Evolutionary conservation across 2,329 filamentous ascomycete genomes (phyloP).

Genomic region (Beauveria sp.): DNA sequence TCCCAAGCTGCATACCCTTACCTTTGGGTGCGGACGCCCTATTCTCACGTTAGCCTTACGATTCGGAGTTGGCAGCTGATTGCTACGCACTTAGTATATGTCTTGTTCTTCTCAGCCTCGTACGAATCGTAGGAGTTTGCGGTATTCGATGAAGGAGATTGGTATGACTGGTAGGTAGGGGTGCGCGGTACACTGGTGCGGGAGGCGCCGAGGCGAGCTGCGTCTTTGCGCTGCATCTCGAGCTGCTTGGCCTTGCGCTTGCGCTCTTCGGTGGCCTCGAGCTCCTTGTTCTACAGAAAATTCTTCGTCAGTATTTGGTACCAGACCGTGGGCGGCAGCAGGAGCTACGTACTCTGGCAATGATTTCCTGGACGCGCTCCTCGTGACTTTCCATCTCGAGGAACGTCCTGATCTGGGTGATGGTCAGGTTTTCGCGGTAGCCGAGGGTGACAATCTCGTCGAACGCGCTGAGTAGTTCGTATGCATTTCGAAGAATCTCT

Average conservation of each 20-base stretch:
- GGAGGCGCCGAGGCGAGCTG: slow-evolving; percentile 68
- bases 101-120: slow-evolving; percentile 95
- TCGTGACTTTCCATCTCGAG: slow-evolving; percentile 99
- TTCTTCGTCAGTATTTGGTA: slow-evolving; percentile 17
- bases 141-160: slow-evolving; percentile 65
- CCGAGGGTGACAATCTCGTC: slow-evolving; percentile 94
- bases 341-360: slow-evolving; percentile 61
- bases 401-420: slow-evolving; percentile 98
- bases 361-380: slow-evolving; percentile 97
- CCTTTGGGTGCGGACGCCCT: slow-evolving; percentile 65
- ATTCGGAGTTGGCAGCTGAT: neutral
- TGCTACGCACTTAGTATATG: slow-evolving; percentile 62
- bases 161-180: slow-evolving; percentile 84
- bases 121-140: slow-evolving; percentile 87
- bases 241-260: slow-evolving; percentile 98
- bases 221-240: slow-evolving; percentile 97
- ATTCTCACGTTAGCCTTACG: slow-evolving; percentile 11
- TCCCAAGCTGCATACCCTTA: slow-evolving; percentile 98
- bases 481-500: slow-evolving; percentile 91
- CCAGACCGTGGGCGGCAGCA: neutral
- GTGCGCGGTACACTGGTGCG: slow-evolving; percentile 62
- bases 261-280: slow-evolving; percentile 95
- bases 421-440: slow-evolving; percentile 90
- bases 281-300: slow-evolving; percentile 76
- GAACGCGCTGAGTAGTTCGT: slow-evolving; percentile 91